Percentiles rank a stretch among this genome's conserved stretches.
Evolutionary conservation across 2,329 filamentous ascomycete species (phyloP).

Genomic region (Epichloe hybrida): DNA sequence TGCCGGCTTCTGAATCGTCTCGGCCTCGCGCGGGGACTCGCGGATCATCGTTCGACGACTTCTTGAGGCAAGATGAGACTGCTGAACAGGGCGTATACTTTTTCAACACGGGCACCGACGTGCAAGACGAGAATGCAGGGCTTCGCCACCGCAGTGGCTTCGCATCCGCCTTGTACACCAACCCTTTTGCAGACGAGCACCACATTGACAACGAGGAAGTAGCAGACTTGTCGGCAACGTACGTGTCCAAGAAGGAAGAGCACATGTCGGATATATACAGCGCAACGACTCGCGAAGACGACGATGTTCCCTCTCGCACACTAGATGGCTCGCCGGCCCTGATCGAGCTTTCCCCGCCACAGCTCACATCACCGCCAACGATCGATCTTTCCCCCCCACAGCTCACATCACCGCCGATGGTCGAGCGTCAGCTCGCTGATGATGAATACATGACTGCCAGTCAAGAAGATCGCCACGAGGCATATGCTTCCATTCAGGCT

Average conservation of each 20-base stretch:
- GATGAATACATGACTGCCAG: constrained; percentile 41
- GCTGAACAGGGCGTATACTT: constrained; percentile 42
- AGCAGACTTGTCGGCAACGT: constrained; percentile 23
- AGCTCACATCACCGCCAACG: constrained; percentile 8
- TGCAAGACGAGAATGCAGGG: constrained; percentile 26
- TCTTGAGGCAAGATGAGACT: constrained; percentile 35
- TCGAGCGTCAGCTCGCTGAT: constrained; percentile 23
- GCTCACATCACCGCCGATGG: constrained; percentile 12
- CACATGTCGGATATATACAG: constrained; percentile 42
- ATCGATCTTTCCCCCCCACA: constrained; percentile 18
- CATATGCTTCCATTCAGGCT: constrained; percentile 49
- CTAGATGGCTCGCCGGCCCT: constrained; percentile 17
- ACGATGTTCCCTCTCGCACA: constrained; percentile 12
- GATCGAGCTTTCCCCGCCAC: constrained; percentile 18
- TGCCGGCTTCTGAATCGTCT: background rate
- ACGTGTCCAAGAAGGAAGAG: constrained; percentile 33
- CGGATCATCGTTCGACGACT: constrained; percentile 44
- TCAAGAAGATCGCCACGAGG: constrained; percentile 31
- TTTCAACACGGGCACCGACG: constrained; percentile 42
- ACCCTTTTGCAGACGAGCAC: constrained; percentile 47
- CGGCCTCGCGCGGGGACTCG: constrained; percentile 3
- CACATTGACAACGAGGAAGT: constrained; percentile 37
- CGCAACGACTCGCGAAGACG: constrained; percentile 33
- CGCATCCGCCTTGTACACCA: constrained; percentile 31
- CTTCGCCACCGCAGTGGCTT: constrained; percentile 36